Evolutionary conservation across 352 stramenopile species (phyloP).

Genomic region (Phytophthora sojae): DNA sequence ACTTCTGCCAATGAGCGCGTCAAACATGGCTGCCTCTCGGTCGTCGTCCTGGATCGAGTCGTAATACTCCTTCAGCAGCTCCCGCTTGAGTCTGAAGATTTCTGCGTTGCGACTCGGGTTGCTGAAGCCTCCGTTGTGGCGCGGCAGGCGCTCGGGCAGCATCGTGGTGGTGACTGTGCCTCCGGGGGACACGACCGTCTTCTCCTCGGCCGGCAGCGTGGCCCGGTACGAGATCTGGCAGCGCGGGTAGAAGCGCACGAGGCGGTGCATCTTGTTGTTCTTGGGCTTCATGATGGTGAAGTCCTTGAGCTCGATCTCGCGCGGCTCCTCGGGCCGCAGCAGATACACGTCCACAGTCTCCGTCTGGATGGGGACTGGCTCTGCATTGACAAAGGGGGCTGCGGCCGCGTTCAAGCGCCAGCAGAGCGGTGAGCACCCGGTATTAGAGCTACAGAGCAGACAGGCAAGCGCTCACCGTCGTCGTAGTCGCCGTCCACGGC

Average conservation of each 20-base stretch:
- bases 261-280: conserved; percentile 79
- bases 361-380: conserved; percentile 42
- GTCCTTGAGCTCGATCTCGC: conserved; percentile 75
- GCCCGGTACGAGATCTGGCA: conserved; percentile 81
- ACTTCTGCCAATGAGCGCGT: conserved; percentile 37
- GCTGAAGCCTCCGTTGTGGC: conserved; percentile 77
- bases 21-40: conserved; percentile 45
- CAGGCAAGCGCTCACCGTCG: conserved; percentile 17
- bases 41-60: conserved; percentile 42
- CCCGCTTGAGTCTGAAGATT: conserved; percentile 74
- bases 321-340: conserved; percentile 65
- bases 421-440: not conserved
- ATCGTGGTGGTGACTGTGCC: conserved; percentile 63
- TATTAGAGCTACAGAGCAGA: not conserved
- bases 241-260: conserved; percentile 70
- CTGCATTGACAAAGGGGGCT: conserved; percentile 3
- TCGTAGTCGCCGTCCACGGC: conserved; percentile 33
- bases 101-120: conserved; percentile 76
- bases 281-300: conserved; percentile 88
- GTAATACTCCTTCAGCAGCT: conserved; percentile 69
- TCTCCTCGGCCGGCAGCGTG: conserved; percentile 65
- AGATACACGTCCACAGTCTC: conserved; percentile 83
- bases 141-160: conserved; percentile 47
- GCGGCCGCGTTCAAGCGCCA: not conserved
- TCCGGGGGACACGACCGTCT: conserved; percentile 56